Percentiles rank a stretch among this genome's conserved stretches.
Conservation (phyloP, 768 basidiomycete genomes). For the Daedaleopsis nitida region DNA sequence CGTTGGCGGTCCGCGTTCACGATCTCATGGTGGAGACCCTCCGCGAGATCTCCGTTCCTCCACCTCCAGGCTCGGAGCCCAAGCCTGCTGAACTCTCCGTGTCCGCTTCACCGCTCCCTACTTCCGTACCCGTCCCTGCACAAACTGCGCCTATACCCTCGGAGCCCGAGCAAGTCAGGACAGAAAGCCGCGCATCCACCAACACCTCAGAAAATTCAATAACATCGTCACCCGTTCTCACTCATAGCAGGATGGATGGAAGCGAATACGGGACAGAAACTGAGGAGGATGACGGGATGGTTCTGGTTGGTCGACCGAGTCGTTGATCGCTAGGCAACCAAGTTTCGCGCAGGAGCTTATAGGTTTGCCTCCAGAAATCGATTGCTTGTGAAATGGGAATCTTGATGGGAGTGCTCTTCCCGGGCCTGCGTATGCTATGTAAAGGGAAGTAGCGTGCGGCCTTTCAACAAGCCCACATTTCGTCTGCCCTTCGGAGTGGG, state of each 20-base stretch:
- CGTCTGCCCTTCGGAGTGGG: no score
- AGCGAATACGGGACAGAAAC: conserved; percentile 75
- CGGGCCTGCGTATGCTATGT: no score
- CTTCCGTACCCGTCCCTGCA: conserved; percentile 3
- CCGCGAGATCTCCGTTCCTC: conserved; percentile 70
- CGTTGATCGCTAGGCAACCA: not conserved
- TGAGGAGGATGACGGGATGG: conserved; percentile 85
- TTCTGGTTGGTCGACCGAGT: conserved; percentile 69
- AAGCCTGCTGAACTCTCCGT: conserved; percentile 9
- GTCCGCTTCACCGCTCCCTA: not conserved
- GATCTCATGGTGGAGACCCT: conserved; percentile 80
- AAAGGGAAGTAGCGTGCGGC: no score
- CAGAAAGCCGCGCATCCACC: conserved; percentile 34
- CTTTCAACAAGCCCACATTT: no score
- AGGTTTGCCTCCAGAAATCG: not conserved
- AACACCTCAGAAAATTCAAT: conserved; percentile 31
- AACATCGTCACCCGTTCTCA: conserved; percentile 25
- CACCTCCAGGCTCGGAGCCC: conserved; percentile 32
- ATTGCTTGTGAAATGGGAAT: conserved; percentile 4
- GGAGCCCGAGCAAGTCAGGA: conserved; percentile 16
- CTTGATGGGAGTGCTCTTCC: not conserved
- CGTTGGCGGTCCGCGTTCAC: conserved; percentile 67
- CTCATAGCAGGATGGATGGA: conserved; percentile 40
- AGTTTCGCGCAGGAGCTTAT: not conserved
- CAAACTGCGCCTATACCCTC: conserved; percentile 6